Evolutionary conservation across 2,329 filamentous ascomycete genomes (phyloP).

Genomic region (Arthrobotrys iridis): DNA sequence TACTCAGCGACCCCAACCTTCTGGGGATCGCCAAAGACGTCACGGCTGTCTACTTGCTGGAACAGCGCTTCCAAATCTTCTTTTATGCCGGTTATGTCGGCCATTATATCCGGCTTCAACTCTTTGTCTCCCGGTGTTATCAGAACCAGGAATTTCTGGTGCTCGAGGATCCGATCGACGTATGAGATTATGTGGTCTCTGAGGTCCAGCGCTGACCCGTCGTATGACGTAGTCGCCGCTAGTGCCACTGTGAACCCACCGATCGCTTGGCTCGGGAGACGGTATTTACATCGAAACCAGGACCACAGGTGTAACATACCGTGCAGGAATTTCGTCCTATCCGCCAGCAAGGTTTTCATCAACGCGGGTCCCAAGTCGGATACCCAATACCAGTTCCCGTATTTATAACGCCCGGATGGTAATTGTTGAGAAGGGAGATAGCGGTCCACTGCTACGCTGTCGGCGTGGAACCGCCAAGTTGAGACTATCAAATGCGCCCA

Average conservation of each 20-base stretch:
- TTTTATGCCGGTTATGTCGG: not conserved
- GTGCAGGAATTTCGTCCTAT: not conserved
- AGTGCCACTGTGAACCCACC: not conserved
- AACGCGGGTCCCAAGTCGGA: not conserved
- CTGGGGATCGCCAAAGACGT: not conserved
- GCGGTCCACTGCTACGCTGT: constrained; percentile 8
- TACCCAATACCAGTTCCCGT: not conserved
- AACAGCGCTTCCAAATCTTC: not conserved
- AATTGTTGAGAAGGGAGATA: not conserved
- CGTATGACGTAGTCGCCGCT: not conserved
- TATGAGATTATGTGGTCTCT: not conserved
- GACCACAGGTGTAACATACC: not conserved
- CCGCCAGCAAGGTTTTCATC: not conserved
- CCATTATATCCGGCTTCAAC: not conserved
- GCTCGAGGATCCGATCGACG: not conserved
- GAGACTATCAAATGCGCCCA: constrained; percentile 30
- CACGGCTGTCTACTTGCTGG: not conserved
- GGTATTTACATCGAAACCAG: not conserved
- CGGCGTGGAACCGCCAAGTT: constrained; percentile 10
- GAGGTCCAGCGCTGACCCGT: constrained; percentile 4
- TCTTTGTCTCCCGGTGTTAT: not conserved
- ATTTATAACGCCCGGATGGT: not conserved
- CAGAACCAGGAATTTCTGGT: not conserved
- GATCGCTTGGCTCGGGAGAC: not conserved
- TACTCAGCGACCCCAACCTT: constrained; percentile 1